phyloP scores from a whole-genome alignment of 306 rosid genomes.

The Abrus precatorius region DNA sequence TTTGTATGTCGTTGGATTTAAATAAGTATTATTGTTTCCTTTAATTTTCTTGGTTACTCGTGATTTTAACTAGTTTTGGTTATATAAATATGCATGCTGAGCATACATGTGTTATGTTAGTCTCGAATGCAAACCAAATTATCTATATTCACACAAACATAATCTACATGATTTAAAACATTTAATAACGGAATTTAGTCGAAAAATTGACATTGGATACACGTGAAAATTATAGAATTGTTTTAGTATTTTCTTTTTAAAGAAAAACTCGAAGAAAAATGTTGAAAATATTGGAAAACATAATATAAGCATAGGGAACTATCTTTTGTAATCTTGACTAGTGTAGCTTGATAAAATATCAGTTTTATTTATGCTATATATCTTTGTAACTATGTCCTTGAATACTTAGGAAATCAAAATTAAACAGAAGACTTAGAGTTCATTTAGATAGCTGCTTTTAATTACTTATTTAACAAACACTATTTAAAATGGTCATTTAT shows the following conservation, averaged over 20 bases:
- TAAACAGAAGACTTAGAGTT: too few species aligned
- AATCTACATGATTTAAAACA: background rate
- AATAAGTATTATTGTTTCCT: background rate
- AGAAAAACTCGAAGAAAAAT: background rate
- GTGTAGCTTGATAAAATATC: background rate
- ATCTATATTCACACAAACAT: background rate
- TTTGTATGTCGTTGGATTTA: background rate
- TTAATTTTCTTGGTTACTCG: background rate
- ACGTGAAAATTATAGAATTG: background rate
- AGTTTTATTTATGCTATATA: too few species aligned
- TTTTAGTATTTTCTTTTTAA: background rate
- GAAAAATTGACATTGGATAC: background rate
- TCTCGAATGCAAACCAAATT: background rate
- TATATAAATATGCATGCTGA: background rate
- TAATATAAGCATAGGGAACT: background rate
- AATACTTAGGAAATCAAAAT: too few species aligned
- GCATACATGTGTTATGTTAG: background rate
- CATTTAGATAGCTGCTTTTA: too few species aligned
- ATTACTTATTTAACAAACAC: too few species aligned
- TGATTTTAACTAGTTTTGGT: background rate
- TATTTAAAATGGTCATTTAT: too few species aligned
- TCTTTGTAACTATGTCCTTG: too few species aligned
- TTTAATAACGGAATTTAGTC: background rate
- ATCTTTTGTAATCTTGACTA: background rate
- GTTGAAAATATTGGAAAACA: background rate